Percentiles rank a stretch among this genome's conserved stretches.
Conservation (phyloP, 257 asterid species). For the Buddleja alternifolia region DNA sequence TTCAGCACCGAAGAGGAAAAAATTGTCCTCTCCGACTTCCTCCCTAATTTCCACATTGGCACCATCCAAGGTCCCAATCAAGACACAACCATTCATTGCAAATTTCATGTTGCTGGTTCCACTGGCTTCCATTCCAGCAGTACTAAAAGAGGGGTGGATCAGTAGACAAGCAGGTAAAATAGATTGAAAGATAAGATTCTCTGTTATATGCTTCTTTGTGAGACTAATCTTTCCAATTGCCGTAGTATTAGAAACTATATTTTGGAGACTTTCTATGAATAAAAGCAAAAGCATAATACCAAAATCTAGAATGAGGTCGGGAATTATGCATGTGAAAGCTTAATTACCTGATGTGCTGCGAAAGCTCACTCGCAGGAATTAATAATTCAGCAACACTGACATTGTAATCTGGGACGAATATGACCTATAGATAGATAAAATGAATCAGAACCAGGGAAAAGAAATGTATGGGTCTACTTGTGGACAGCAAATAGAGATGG, state of each 20-base stretch:
- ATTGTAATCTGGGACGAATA: slow-evolving; percentile 86
- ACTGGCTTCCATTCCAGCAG: slow-evolving; percentile 97
- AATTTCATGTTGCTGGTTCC: slow-evolving; percentile 97
- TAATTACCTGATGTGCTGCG: slow-evolving; percentile 82
- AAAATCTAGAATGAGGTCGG: background rate
- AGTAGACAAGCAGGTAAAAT: slow-evolving; percentile 22
- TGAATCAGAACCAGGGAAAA: slow-evolving; percentile 22
- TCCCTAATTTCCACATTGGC: slow-evolving; percentile 89
- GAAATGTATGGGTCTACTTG: slow-evolving; percentile 3
- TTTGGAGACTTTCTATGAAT: no score
- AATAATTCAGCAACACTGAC: slow-evolving; percentile 81
- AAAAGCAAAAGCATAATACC: no score
- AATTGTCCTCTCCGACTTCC: slow-evolving; percentile 88
- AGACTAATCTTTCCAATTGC: background rate
- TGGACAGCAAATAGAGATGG: slow-evolving; percentile 1
- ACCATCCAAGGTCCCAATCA: slow-evolving; percentile 88
- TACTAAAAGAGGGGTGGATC: slow-evolving; percentile 41
- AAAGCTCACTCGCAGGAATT: slow-evolving; percentile 83
- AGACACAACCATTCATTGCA: slow-evolving; percentile 80
- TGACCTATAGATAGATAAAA: slow-evolving; percentile 48
- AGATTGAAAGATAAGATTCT: background rate
- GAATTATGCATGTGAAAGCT: slow-evolving; percentile 13
- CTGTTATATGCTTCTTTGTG: background rate
- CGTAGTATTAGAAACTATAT: no score
- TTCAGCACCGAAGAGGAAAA: slow-evolving; percentile 86